Percentiles rank a stretch among this genome's conserved stretches.
Conservation (phyloP, 2,329 filamentous ascomycete genomes). For the Lachnellula suecica region DNA sequence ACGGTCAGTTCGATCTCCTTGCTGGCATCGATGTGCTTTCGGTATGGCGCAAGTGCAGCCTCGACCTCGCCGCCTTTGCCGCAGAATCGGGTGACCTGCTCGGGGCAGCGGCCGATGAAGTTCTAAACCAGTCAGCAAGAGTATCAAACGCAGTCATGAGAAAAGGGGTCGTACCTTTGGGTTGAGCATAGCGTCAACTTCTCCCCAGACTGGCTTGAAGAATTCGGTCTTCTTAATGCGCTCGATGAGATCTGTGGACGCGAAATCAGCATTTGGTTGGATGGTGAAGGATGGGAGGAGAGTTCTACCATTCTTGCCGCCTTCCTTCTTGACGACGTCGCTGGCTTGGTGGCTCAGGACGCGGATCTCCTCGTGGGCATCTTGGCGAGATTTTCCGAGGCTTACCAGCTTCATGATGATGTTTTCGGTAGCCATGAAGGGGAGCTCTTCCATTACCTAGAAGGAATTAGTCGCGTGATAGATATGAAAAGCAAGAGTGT, state of each 20-base stretch:
- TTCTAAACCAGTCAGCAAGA: no score
- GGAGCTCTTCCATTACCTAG: slow-evolving; percentile 74
- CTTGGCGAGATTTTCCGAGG: slow-evolving; percentile 71
- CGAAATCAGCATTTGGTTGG: background rate
- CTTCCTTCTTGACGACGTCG: slow-evolving; percentile 70
- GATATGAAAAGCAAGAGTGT: no score
- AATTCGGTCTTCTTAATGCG: slow-evolving; percentile 71
- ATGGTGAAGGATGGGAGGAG: no score
- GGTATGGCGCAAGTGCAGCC: slow-evolving; percentile 46
- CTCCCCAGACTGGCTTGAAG: slow-evolving; percentile 70
- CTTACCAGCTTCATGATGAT: slow-evolving; percentile 70
- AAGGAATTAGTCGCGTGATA: no score
- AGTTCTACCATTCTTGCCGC: slow-evolving; percentile 69
- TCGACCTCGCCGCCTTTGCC: slow-evolving; percentile 46
- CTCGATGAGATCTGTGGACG: slow-evolving; percentile 61
- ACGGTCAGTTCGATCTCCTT: slow-evolving; percentile 25
- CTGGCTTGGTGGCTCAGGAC: slow-evolving; percentile 78
- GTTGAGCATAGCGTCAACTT: slow-evolving; percentile 68
- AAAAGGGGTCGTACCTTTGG: no score
- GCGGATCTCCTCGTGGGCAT: slow-evolving; percentile 84
- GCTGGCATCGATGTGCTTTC: slow-evolving; percentile 29
- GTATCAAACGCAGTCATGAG: no score
- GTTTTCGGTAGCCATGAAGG: slow-evolving; percentile 72
- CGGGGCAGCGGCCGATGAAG: slow-evolving; percentile 54
- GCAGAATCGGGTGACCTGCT: slow-evolving; percentile 53